phyloP scores from a whole-genome alignment of 2,329 filamentous ascomycete genomes.

The Penicillium sp. region DNA sequence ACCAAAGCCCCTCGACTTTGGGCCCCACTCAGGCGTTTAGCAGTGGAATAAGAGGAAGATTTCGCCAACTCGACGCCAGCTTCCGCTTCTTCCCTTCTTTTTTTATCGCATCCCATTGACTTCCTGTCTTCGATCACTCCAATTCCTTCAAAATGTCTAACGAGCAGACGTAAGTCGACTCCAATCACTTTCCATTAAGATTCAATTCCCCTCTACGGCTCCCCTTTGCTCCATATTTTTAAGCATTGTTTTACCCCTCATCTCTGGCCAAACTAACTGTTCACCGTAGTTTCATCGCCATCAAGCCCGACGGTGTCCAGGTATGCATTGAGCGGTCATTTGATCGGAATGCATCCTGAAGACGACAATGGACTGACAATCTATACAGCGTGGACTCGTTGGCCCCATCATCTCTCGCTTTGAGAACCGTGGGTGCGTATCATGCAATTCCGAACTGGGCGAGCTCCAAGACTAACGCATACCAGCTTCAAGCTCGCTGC shows the following conservation, averaged over 20 bases:
- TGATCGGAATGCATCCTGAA: not conserved
- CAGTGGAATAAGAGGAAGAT: conserved; percentile 21
- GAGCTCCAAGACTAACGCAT: not conserved
- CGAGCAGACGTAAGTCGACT: conserved; percentile 80
- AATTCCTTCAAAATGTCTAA: conserved; percentile 66
- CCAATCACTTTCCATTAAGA: conserved; percentile 10
- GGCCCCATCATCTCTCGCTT: conserved; percentile 98
- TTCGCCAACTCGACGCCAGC: conserved; percentile 32
- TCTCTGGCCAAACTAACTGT: conserved; percentile 38
- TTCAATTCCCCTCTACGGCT: not conserved
- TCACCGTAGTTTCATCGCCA: conserved; percentile 88
- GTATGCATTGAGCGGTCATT: conserved; percentile 55
- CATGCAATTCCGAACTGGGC: not conserved
- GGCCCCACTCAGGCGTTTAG: conserved; percentile 29
- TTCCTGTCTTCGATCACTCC: conserved; percentile 25
- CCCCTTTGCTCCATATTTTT: not conserved
- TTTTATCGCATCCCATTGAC: conserved; percentile 14
- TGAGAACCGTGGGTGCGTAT: conserved; percentile 84
- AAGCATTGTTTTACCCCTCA: conserved; percentile 23
- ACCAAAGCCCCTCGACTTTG: conserved; percentile 15
- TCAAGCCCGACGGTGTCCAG: conserved; percentile 99
- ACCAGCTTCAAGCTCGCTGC: conserved; percentile 94
- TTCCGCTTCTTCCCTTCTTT: conserved; percentile 25
- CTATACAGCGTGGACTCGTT: conserved; percentile 84
- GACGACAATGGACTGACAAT: conserved; percentile 29